phyloP scores from a whole-genome alignment of 1,139 yeast species.

The Zygosaccharomyces pseudobailii region DNA sequence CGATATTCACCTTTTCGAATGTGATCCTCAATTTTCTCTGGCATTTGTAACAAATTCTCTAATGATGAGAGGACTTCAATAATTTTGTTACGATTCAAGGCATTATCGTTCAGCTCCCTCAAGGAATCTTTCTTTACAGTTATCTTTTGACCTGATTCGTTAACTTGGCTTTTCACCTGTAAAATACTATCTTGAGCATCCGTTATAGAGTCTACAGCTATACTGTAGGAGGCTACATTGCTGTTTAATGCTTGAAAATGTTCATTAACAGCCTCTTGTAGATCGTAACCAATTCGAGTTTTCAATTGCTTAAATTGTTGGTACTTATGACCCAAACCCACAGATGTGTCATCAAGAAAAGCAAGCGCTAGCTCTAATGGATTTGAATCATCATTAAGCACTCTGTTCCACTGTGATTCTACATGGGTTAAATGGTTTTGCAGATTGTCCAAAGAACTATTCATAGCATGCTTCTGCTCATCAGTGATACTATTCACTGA shows the following conservation, averaged over 20 bases:
- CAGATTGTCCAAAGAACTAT: slow-evolving; percentile 27
- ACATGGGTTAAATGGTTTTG: slow-evolving; percentile 29
- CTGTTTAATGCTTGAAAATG: slow-evolving; percentile 83
- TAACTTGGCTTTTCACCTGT: slow-evolving; percentile 30
- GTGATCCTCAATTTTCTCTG: slow-evolving; percentile 59
- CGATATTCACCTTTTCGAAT: slow-evolving; percentile 65
- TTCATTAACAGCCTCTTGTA: slow-evolving; percentile 71
- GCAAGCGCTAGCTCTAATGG: slow-evolving; percentile 83
- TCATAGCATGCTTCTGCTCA: slow-evolving; percentile 29
- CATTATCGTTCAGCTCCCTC: slow-evolving; percentile 59
- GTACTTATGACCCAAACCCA: slow-evolving; percentile 73
- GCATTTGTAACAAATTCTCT: slow-evolving; percentile 54
- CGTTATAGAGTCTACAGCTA: slow-evolving; percentile 41
- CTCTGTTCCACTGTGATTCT: slow-evolving; percentile 37
- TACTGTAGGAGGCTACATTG: slow-evolving; percentile 72
- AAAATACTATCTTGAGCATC: slow-evolving; percentile 29
- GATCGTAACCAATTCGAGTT: slow-evolving; percentile 51
- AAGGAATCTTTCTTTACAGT: slow-evolving; percentile 53
- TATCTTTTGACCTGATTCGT: slow-evolving; percentile 47
- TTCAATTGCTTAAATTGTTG: slow-evolving; percentile 54
- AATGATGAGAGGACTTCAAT: slow-evolving; percentile 69
- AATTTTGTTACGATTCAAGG: slow-evolving; percentile 61
- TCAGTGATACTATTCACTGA: slow-evolving; percentile 29
- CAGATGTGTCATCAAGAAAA: slow-evolving; percentile 77
- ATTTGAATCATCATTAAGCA: slow-evolving; percentile 49